phyloP scores from a whole-genome alignment of 306 rosid species.

The Urtica urens region DNA sequence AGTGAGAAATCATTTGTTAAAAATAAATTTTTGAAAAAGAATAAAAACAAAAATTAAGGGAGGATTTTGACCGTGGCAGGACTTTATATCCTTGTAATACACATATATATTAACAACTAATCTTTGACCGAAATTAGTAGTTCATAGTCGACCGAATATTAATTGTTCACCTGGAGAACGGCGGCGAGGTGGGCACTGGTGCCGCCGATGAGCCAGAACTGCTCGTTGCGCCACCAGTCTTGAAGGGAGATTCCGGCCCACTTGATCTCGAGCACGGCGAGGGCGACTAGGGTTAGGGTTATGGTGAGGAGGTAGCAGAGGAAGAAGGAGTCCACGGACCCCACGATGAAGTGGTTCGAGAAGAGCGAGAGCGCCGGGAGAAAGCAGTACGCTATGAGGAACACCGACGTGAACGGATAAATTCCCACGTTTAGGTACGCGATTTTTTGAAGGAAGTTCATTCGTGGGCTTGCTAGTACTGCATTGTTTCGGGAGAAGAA shows the following conservation, averaged over 20 bases:
- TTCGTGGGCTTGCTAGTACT: conserved; percentile 38
- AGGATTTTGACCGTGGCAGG: too few relatives aligned
- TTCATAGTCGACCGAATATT: too few relatives aligned
- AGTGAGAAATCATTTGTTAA: too few relatives aligned
- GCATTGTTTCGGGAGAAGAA: conserved; percentile 79
- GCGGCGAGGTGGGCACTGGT: conserved; percentile 80
- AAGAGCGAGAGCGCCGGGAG: conserved; percentile 74
- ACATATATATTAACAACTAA: too few relatives aligned
- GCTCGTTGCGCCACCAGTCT: conserved; percentile 86
- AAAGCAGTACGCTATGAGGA: conserved; percentile 72
- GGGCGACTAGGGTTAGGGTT: conserved; percentile 49
- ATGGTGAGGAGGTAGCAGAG: conserved; percentile 55
- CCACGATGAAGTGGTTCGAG: conserved; percentile 56
- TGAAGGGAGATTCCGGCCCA: conserved; percentile 66
- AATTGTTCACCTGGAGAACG: conserved; percentile 60
- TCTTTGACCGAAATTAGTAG: too few relatives aligned
- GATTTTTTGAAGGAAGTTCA: conserved; percentile 52
- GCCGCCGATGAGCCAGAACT: conserved; percentile 79
- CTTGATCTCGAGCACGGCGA: conserved; percentile 57
- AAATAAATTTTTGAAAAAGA: too few relatives aligned
- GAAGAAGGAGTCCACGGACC: conserved; percentile 43
- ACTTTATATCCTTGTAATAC: too few relatives aligned
- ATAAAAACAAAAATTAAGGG: too few relatives aligned
- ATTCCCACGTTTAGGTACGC: conserved; percentile 75
- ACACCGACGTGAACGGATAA: conserved; percentile 68